Evolutionary conservation across 2,329 filamentous ascomycete species (phyloP), one percentile per base, ranked within the genome.

Genomic region (Phaeophleospora eucalypticola): DNA sequence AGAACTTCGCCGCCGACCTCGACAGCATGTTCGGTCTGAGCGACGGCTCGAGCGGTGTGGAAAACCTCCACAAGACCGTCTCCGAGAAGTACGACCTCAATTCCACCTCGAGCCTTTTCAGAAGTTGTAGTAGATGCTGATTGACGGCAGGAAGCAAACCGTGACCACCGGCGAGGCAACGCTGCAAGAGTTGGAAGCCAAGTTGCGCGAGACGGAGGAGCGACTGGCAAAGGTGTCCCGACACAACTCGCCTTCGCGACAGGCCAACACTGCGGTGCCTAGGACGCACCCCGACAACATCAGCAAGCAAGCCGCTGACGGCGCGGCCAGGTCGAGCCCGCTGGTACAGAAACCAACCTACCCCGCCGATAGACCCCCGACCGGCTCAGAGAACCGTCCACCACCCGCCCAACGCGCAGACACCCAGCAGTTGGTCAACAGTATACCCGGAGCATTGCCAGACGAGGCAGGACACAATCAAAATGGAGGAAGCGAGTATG

Each of bases 11-110:
- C 49, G 76, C 82, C 36, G 87, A 91, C 66, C 77, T 96, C 51
- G 86, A 91, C 74, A 85, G 89, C 65, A 85, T 94, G 59, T 96
- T 96, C 74, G 85, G 86, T 63, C 83, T 96, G 64, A 87, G 93
- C 59, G 6, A 6, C 24, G 85, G 83, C 68, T 84, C 84, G 57
- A 68, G 90, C 48, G 80, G 83, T 58, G 68, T 93, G 48, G 81
- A 84, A 62, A 79, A 85, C 52, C 77, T 95, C 29, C 81, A 86
- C 62, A 77, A 84, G 65, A 81, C 86, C 57, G 81, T 95, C 51
- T 80, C 88, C 65, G 80, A 88, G 68, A 91, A 90, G 90, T 96
- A 74, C 64, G 83, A 43, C n/a, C n/a, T n/a, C 10, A 8, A 12
- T 29, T 36, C 41, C 19, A 14, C 33, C 37, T 36, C 19, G 32